A percentile compares a stretch with the other conserved stretches of the same genome.
Conservation (phyloP, 331 rosid genomes). For the Arachis monticola region DNA sequence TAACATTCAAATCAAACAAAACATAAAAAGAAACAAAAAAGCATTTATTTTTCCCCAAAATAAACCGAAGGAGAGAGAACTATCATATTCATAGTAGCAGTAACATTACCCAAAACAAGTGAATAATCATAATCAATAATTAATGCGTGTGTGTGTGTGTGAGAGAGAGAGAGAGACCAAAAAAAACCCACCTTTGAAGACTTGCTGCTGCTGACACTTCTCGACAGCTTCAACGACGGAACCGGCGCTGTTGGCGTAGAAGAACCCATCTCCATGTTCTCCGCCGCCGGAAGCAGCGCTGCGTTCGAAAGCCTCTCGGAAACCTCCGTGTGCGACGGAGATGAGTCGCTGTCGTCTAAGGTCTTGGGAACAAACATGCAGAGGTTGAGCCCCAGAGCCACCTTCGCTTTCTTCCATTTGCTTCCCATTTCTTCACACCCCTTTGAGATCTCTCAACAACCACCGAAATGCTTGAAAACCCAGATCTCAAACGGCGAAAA, state of each 20-base stretch:
- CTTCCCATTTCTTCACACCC: constrained; percentile 64
- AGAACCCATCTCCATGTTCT: constrained; percentile 52
- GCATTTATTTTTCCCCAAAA: neutral
- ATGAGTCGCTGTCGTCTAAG: constrained; percentile 58
- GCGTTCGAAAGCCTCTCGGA: constrained; percentile 81
- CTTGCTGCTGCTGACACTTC: constrained; percentile 67
- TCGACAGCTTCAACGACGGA: constrained; percentile 70
- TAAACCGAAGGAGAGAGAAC: neutral
- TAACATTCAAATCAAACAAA: constrained; percentile 30
- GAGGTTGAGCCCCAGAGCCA: constrained; percentile 79
- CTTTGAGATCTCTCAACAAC: constrained; percentile 46
- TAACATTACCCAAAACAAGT: neutral
- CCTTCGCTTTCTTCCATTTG: constrained; percentile 94
- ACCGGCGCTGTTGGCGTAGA: constrained; percentile 69
- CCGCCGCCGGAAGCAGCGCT: constrained; percentile 69
- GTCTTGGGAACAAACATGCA: constrained; percentile 86
- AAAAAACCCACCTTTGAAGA: constrained; percentile 73
- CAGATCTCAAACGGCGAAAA: constrained; percentile 69
- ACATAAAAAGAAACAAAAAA: neutral
- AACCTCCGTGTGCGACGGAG: constrained; percentile 52
- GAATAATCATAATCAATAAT: neutral
- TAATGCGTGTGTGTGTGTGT: neutral
- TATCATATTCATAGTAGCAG: neutral
- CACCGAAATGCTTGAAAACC: constrained; percentile 41
- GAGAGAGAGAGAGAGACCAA: neutral